Evolutionary conservation across 768 basidiomycete genomes (phyloP), one percentile per base, ranked within the genome.

Genomic region (Trametes meyenii): DNA sequence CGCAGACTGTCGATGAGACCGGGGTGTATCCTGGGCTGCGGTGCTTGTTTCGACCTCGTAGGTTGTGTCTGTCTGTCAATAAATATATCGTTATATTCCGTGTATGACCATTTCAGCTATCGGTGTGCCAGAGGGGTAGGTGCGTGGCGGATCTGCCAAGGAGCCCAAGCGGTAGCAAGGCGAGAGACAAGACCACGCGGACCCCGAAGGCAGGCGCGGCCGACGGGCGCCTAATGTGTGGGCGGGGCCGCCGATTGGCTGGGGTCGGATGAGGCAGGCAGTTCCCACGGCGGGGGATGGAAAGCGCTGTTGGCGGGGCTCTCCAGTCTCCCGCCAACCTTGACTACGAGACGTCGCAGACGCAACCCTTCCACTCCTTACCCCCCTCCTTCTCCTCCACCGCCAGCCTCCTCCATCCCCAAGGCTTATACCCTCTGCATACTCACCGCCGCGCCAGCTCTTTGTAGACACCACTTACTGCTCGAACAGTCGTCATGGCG

Each of bases 401-500:
- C 45, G 43, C 50, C 51, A 46, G 21, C n/a, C 36, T 12, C 55
- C 40, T 42, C n/a, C 50, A 16, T n/a, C 24, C 24, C 48, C 33
- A 4, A 5, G 39, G 48, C 48, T 42, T 50, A 62, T 64, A 67
- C 60, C 63, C 66, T 50, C 58, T 55, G 44, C 46, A 55, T 35
- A 23, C 54, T 42, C 33, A 33, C 24, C 42, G 16, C 56, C 33
- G 49, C 45, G 12, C 19, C n/a, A 13, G 11, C 23, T 26, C 21
- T 21, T 8, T 49, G 11, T 38, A 45, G 40, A 46, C 46, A n/a
- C 38, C 33, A 36, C 16, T 49, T 1, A 23, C 17, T 35, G 8
- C 52, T n/a, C 42, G 23, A 44, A 44, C 40, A 44, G 17, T 60
- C 62, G 55, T 45, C 51, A 66, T 65, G 67, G 61, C 67, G 46